Base-by-base conservation (phyloP, 2,329 filamentous ascomycete genomes). In the Curvularia sp. region DNA sequence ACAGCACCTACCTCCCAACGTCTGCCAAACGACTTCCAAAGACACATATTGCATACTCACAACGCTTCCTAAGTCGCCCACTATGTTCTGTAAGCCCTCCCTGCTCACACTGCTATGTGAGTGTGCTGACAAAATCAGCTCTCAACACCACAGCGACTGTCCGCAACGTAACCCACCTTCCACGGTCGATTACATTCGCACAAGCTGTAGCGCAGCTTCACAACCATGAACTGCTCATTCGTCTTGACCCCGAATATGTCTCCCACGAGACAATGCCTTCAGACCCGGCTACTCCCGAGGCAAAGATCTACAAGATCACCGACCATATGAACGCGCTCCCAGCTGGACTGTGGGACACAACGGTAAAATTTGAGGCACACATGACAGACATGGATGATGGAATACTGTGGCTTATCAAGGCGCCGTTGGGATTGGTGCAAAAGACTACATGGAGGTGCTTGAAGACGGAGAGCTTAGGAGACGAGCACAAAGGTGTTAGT, bases 271-370 rank as follows among this genome's bases (percentile, higher is more conserved):
- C 57, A 1, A 62, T 73, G 2, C 66, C 73, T 21, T 36, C 62
- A 1, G 64, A 69, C n/a, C 47, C 61, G 9, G 34, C 57, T 1
- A 50, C 65, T 1, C 64, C 68, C 5, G 32, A 65, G 8, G 70
- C 74, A 7, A 77, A 77, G 53, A 65, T 72, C 38, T 77, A 77
- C 66, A 72, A 72, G 57, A 68, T 77, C 3, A 77, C 74, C 2
- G 74, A 77, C 60, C 64, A 73, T 55, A 75, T 77, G 73, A 72
- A 75, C 49, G 68, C 74, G 1, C 66, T 77, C 3, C 75, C 69
- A 5, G 68, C 68, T 15, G 74, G 75, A 0, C 68, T 77, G 1
- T 77, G 74, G 74, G 74, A 73, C 56, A 70, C 73, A 0, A 76
- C 71, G 0, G 74, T 77, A 1, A 69, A 66, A 4, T 77, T 77